Conservation (phyloP, 2,329 filamentous ascomycete genomes). For the Clarireedia sp. region DNA sequence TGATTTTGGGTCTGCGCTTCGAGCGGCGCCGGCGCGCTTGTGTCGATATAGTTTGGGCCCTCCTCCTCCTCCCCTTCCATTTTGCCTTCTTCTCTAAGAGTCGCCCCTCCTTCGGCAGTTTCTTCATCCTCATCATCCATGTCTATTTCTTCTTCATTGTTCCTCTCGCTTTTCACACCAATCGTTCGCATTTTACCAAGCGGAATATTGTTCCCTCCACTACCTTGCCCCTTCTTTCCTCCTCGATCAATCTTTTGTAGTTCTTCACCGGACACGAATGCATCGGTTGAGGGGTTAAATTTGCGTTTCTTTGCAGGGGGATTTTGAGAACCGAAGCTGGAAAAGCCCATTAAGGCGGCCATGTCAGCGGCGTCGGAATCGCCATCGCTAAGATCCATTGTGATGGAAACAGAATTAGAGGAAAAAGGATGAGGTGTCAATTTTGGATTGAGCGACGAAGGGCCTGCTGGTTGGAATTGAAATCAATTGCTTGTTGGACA, state of each 20-base stretch:
- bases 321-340: constrained; percentile 54
- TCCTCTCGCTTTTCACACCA: constrained; percentile 12
- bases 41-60: constrained; percentile 20
- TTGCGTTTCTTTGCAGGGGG: constrained; percentile 56
- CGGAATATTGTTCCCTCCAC: constrained; percentile 27
- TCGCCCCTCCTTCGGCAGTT: background rate
- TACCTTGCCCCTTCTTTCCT: constrained; percentile 28
- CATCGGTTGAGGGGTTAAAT: constrained; percentile 50
- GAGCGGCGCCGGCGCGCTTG: constrained; percentile 29
- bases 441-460: no score
- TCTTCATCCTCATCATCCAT: constrained; percentile 17
- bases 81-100: constrained; percentile 23
- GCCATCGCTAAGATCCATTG: constrained; percentile 1
- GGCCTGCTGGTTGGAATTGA: background rate
- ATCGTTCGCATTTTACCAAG: constrained; percentile 25
- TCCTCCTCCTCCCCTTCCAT: constrained; percentile 5
- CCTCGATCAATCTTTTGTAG: constrained; percentile 26
- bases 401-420: background rate
- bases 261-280: constrained; percentile 35
- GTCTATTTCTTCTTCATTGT: constrained; percentile 21
- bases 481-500: background rate
- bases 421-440: background rate
- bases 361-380: constrained; percentile 20
- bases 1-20: no score
- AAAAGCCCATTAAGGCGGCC: constrained; percentile 63